Evolutionary conservation across 176 grass and related monocot species (phyloP), one percentile per base, ranked within the genome.

Genomic region (Poa annua): DNA sequence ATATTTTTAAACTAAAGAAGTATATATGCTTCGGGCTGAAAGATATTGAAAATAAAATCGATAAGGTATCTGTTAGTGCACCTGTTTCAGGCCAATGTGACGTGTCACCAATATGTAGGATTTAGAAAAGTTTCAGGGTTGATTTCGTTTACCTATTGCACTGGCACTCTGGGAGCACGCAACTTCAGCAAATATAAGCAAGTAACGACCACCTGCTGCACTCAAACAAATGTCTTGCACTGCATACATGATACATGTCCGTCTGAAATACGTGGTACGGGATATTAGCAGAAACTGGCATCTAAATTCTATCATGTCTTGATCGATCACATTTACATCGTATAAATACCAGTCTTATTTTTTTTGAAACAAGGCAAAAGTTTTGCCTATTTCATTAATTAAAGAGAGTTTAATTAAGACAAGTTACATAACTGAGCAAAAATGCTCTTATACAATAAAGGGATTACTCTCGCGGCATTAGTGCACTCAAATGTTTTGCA

Each of bases 81-180:
- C 29, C 17, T 54, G 16, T 76, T 76, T 76, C 73, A 76, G 15
- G n/a, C 17, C 29, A 76, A 7, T 76, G 32, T 24, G 53, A 59
- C 5, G 20, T 59, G n/a, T 39, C 34, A 41, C 53, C 34, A 77
- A 15, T 24, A 55, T 25, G 35, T 1, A 60, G 29, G 13, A 57
- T 53, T 35, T n/a, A 35, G 17, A 20, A 49, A 49, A 13, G 3
- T 14, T 48, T 14, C 48, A 19, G 47, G 47, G 16, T 51, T 33
- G 67, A 45, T n/a, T 21, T 26, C 21, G 15, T 25, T 71, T 45
- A 42, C 6, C 2, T 71, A 0, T 13, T 25, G n/a, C 66, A 42
- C 21, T 13, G 66, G 19, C 36, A 29, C 29, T 29, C 29, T 29
- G 29, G 29, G 29, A 69, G 19, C 36, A 42, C 20, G 3, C 34